A percentile compares a stretch with the other conserved stretches of the same genome.
phyloP scores from a whole-genome alignment of 176 grass and related monocot species.

The Leersia perrieri region DNA sequence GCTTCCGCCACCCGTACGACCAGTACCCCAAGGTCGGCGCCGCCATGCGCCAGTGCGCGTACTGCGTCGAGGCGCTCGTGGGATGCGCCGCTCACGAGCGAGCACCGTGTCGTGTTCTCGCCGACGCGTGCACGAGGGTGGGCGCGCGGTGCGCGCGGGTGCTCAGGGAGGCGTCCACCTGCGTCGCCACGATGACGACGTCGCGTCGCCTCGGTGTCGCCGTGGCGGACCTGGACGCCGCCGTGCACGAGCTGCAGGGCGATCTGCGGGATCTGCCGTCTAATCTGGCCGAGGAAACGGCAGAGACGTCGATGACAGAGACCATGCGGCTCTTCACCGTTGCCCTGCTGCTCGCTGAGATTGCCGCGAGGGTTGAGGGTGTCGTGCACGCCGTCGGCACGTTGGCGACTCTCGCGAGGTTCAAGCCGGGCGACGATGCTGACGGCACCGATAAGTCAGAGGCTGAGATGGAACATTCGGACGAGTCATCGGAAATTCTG shows the following conservation, averaged over 20 bases:
- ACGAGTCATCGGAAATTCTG: not conserved
- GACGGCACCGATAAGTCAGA: slow-evolving; percentile 21
- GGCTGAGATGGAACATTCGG: not conserved
- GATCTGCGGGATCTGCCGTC: slow-evolving; percentile 55
- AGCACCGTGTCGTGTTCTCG: slow-evolving; percentile 47
- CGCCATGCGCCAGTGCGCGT: slow-evolving; percentile 76
- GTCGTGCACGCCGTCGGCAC: slow-evolving; percentile 58
- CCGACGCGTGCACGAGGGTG: slow-evolving; percentile 45
- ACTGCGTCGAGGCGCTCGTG: slow-evolving; percentile 74
- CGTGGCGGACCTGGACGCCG: slow-evolving; percentile 56
- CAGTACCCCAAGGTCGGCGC: slow-evolving; percentile 73
- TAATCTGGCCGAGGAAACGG: slow-evolving; percentile 16
- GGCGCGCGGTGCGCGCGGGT: slow-evolving; percentile 45
- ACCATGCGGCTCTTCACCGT: slow-evolving; percentile 55
- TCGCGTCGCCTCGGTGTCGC: slow-evolving; percentile 34
- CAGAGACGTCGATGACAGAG: slow-evolving; percentile 42
- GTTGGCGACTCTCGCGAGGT: slow-evolving; percentile 48
- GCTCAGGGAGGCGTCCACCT: slow-evolving; percentile 63
- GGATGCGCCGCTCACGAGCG: slow-evolving; percentile 38
- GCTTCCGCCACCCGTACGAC: slow-evolving; percentile 74
- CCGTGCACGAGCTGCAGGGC: slow-evolving; percentile 64
- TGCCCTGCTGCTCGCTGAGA: slow-evolving; percentile 59
- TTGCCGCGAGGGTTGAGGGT: slow-evolving; percentile 51
- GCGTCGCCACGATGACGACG: slow-evolving; percentile 45
- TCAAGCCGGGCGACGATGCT: slow-evolving; percentile 48